Evolutionary conservation across 306 rosid genomes (phyloP).

Genomic region (Sechiopsis laciniata): DNA sequence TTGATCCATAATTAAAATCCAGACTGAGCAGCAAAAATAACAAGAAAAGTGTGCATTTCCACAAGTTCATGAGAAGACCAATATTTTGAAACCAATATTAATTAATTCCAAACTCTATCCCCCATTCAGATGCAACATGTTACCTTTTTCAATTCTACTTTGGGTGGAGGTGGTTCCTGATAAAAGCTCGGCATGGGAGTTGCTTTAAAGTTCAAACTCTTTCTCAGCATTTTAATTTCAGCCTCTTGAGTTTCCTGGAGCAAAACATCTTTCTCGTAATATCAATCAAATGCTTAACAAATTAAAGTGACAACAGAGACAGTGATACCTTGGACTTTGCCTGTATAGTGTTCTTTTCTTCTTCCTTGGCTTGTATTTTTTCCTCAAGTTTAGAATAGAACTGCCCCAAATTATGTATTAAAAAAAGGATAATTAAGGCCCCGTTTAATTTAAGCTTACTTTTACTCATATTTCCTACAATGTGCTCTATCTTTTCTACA

Average conservation of each 20-base stretch:
- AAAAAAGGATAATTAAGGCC: not conserved
- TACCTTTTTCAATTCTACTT: conserved; percentile 63
- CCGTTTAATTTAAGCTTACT: too few species aligned
- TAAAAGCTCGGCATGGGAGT: conserved; percentile 79
- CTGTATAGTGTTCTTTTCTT: conserved; percentile 73
- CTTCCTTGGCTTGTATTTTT: conserved; percentile 91
- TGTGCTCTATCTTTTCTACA: too few species aligned
- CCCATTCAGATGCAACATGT: conserved; percentile 4
- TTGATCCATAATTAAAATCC: not conserved
- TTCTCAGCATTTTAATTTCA: conserved; percentile 61
- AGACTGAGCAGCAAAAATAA: conserved; percentile 1
- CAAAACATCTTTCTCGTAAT: conserved; percentile 18
- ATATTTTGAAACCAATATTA: not conserved
- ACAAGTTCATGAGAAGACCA: conserved; percentile 1
- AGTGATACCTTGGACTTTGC: conserved; percentile 80
- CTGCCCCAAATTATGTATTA: conserved; percentile 45
- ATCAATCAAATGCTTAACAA: conserved; percentile 15
- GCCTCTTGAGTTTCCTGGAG: conserved; percentile 86
- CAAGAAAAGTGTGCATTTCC: not conserved
- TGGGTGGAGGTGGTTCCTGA: conserved; percentile 72
- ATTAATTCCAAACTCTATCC: not conserved
- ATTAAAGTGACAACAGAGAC: conserved; percentile 21
- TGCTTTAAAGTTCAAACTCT: conserved; percentile 60
- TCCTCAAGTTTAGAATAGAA: conserved; percentile 93
- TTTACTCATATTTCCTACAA: too few species aligned